Evolutionary conservation across 495 filamentous ascomycete species (phyloP).

Genomic region (Amniculicola lignicola): DNA sequence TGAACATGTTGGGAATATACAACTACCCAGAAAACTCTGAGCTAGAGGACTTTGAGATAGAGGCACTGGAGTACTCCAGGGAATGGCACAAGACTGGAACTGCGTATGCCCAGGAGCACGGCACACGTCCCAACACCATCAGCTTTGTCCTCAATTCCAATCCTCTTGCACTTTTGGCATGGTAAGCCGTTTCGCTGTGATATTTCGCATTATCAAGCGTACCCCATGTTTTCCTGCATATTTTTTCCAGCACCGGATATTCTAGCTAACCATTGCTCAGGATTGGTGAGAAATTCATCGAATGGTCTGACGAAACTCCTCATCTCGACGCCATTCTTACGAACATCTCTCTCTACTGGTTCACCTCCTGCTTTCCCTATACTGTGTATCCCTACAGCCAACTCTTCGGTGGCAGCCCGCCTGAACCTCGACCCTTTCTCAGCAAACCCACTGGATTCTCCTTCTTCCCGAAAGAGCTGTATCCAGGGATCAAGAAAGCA

Average conservation of each 20-base stretch:
- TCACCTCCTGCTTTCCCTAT: conserved; percentile 53
- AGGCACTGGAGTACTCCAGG: conserved; percentile 31
- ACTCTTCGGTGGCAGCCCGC: conserved; percentile 34
- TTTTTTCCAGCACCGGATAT: no score
- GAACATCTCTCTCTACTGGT: conserved; percentile 61
- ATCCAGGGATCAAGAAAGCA: conserved; percentile 51
- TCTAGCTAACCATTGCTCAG: conserved; percentile 33
- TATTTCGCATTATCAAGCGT: conserved; percentile 2
- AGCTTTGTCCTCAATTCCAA: conserved; percentile 55
- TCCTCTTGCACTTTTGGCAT: conserved; percentile 62
- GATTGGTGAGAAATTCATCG: conserved; percentile 66
- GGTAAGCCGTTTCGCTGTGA: conserved; percentile 45
- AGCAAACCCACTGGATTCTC: conserved; percentile 60
- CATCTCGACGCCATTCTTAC: conserved; percentile 55
- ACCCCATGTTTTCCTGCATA: no score
- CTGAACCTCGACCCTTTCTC: conserved; percentile 38
- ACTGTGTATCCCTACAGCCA: conserved; percentile 57
- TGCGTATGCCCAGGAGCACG: conserved; percentile 59
- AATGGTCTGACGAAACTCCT: conserved; percentile 58
- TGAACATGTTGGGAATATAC: conserved; percentile 16
- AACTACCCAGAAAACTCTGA: background rate
- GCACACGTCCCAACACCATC: conserved; percentile 60
- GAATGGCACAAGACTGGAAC: conserved; percentile 44
- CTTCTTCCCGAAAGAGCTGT: conserved; percentile 55
- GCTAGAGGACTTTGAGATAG: conserved; percentile 16